phyloP scores from a whole-genome alignment of 2,329 filamentous ascomycete genomes.

The Thielaviopsis euricoi region DNA sequence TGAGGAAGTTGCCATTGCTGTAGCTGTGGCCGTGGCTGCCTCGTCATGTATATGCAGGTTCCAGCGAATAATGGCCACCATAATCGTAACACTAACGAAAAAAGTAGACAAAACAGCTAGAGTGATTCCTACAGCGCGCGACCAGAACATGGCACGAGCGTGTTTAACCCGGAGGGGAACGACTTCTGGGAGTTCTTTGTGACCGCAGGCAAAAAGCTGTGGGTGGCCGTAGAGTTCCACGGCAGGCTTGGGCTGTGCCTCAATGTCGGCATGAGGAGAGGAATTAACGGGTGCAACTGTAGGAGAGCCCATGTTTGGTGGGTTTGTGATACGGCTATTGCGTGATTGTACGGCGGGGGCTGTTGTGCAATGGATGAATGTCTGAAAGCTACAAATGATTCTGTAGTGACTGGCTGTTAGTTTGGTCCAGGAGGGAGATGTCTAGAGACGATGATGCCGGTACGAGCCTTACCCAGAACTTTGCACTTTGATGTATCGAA shows the following conservation, averaged over 20 bases:
- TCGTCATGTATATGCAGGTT: neutral
- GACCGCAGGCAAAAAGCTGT: neutral
- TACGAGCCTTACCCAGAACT: no score
- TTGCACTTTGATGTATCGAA: neutral
- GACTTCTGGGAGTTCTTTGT: neutral
- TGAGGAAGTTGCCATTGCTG: neutral
- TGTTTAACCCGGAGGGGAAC: neutral
- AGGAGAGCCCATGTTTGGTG: neutral
- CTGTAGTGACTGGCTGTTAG: no score
- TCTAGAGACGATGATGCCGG: neutral
- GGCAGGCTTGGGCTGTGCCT: neutral
- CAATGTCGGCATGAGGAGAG: neutral
- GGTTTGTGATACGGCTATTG: neutral
- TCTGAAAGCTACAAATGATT: neutral
- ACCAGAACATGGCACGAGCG: neutral
- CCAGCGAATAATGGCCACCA: neutral
- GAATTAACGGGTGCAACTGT: neutral
- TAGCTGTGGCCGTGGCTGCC: neutral
- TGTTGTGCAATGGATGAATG: neutral
- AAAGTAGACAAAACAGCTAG: neutral
- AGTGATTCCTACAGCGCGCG: neutral
- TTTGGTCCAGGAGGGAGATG: neutral
- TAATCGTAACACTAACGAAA: neutral
- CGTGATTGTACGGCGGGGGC: neutral
- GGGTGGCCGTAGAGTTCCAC: neutral